A percentile compares a stretch with the other conserved stretches of the same genome.
phyloP scores from a whole-genome alignment of 805 yeast genomes.

The Tetrapisispora namnaoensis region DNA sequence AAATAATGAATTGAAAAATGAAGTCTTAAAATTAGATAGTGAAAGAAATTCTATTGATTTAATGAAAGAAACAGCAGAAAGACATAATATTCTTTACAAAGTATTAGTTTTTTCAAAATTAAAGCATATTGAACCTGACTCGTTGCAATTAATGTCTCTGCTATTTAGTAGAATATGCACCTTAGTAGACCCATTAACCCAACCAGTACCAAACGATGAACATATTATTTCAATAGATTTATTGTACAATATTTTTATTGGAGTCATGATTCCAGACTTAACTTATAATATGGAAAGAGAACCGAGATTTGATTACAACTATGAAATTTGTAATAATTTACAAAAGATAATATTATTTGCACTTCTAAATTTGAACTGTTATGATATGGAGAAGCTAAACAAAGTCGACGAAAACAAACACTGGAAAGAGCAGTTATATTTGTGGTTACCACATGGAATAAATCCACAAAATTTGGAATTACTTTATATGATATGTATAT shows the following conservation, averaged over 20 bases:
- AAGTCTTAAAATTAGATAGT: no score
- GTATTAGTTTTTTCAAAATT: conserved; percentile 7
- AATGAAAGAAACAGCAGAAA: conserved; percentile 13
- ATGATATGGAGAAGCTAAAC: conserved; percentile 18
- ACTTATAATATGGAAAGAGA: conserved; percentile 1
- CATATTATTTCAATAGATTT: conserved; percentile 45
- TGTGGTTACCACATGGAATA: conserved; percentile 29
- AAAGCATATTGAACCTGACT: conserved; percentile 4
- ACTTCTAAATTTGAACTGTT: conserved; percentile 18
- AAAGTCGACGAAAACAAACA: conserved; percentile 15
- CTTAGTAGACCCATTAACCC: conserved; percentile 55
- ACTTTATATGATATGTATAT: conserved; percentile 37
- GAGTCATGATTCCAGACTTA: conserved; percentile 29
- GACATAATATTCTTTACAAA: conserved; percentile 19
- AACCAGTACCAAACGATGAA: conserved; percentile 51
- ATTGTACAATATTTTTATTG: conserved; percentile 43
- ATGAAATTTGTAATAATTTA: conserved; percentile 22
- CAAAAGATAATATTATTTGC: conserved; percentile 20
- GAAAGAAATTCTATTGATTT: conserved; percentile 12
- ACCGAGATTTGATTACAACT: conserved; percentile 18
- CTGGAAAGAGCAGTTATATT: conserved; percentile 29
- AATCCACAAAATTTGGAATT: conserved; percentile 35
- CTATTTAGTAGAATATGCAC: conserved; percentile 28
- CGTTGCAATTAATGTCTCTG: conserved; percentile 13
- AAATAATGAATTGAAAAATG: neutral